Evolutionary conservation across 2,329 filamentous ascomycete species (phyloP).

Genomic region (Colletotrichum sp.): DNA sequence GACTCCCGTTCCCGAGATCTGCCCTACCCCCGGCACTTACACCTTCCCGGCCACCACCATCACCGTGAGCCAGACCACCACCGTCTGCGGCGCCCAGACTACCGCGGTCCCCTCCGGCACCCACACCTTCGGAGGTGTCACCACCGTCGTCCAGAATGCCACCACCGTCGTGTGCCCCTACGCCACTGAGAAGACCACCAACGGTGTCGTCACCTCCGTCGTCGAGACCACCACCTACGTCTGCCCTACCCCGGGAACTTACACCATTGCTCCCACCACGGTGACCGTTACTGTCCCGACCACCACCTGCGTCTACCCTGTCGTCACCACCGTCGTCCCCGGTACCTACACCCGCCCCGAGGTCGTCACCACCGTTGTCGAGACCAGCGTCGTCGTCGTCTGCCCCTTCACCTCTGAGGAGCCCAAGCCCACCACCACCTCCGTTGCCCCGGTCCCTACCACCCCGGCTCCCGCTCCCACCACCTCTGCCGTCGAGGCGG

Average conservation of each 20-base stretch:
- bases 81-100: conserved; percentile 67
- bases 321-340: conserved; percentile 67
- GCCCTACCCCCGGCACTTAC: conserved; percentile 73
- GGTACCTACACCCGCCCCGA: conserved; percentile 77
- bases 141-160: conserved; percentile 68
- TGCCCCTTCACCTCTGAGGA: conserved; percentile 67
- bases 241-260: conserved; percentile 76
- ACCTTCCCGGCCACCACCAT: conserved; percentile 77
- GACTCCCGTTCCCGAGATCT: conserved; percentile 57
- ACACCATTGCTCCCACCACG: conserved; percentile 75
- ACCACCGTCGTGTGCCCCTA: conserved; percentile 76
- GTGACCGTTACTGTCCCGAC: conserved; percentile 60
- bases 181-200: conserved; percentile 65
- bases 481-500: conserved; percentile 26
- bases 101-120: conserved; percentile 68
- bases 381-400: conserved; percentile 71
- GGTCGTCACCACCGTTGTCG: conserved; percentile 70
- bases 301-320: conserved; percentile 67
- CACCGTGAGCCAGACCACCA: conserved; percentile 70
- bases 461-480: conserved; percentile 25
- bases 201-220: conserved; percentile 67
- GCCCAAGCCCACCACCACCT: conserved; percentile 27
- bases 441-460: conserved; percentile 22
- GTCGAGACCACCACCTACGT: conserved; percentile 74
- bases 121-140: conserved; percentile 75